Conservation (phyloP, 2,329 filamentous ascomycete species). For the Verticillium nubilum region DNA sequence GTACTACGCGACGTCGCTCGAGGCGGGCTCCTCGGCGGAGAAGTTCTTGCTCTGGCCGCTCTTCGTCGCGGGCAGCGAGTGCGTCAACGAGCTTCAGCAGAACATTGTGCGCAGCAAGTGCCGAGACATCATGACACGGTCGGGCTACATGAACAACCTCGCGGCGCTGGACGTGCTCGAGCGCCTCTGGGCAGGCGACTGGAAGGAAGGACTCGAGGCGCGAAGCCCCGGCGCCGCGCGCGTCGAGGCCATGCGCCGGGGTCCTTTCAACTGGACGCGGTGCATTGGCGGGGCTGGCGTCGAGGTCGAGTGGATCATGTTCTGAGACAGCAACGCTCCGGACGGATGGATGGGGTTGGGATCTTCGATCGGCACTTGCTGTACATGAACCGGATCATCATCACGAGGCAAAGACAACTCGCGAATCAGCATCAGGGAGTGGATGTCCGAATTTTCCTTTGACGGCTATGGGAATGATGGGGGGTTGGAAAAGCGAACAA, state of each 20-base stretch:
- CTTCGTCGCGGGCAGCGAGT: slow-evolving; percentile 86
- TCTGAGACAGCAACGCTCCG: slow-evolving; percentile 32
- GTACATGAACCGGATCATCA: not conserved
- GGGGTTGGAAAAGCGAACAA: slow-evolving; percentile 1
- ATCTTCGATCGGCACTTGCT: not conserved
- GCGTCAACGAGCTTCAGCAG: slow-evolving; percentile 74
- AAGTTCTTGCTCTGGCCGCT: slow-evolving; percentile 93
- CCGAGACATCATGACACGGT: slow-evolving; percentile 79
- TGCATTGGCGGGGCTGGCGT: slow-evolving; percentile 50
- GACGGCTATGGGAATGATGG: not conserved
- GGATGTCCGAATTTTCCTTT: not conserved
- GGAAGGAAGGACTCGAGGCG: slow-evolving; percentile 27
- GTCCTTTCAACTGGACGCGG: slow-evolving; percentile 53
- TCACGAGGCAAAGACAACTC: not conserved
- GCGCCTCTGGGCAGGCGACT: slow-evolving; percentile 67
- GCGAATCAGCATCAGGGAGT: not conserved
- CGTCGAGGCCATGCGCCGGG: slow-evolving; percentile 32
- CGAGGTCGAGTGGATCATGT: slow-evolving; percentile 64
- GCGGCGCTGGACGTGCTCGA: slow-evolving; percentile 81
- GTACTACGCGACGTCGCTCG: slow-evolving; percentile 75
- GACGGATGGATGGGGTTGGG: not conserved
- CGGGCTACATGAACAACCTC: slow-evolving; percentile 90
- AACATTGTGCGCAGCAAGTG: slow-evolving; percentile 75
- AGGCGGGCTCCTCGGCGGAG: slow-evolving; percentile 65
- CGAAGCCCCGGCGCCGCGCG: slow-evolving; percentile 24